These are phyloP conservation scores for Rhodotorula sphaerocarpa DNA, from an alignment of 768 basidiomycete genomes.

Conservation along the genomic window DNA sequence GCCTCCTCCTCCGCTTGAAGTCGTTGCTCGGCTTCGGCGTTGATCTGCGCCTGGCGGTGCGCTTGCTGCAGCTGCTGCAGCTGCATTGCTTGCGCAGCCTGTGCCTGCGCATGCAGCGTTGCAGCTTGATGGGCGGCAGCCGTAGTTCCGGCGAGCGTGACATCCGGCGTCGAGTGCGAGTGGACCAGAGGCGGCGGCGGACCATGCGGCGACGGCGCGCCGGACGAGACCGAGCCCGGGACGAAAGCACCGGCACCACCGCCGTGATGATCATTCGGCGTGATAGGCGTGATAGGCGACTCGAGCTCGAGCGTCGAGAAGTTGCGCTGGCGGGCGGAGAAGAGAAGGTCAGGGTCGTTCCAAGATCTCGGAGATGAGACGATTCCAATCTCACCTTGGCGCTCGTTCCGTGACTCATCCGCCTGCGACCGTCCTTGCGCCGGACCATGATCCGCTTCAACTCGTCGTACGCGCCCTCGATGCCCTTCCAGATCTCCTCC, in stretches of 20 bases:
- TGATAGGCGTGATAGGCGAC: slow-evolving; percentile 12
- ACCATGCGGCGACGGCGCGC: slow-evolving; percentile 3
- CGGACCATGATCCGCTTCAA: slow-evolving; percentile 29
- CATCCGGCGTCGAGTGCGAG: slow-evolving; percentile 25
- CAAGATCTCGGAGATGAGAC: neutral
- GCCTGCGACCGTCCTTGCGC: slow-evolving; percentile 11
- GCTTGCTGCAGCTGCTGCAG: slow-evolving; percentile 9
- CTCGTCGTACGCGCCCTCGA: slow-evolving; percentile 33
- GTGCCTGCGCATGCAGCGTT: slow-evolving; percentile 10
- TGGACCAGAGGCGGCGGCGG: slow-evolving; percentile 19
- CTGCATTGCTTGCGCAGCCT: slow-evolving; percentile 12
- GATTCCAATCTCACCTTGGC: slow-evolving; percentile 4
- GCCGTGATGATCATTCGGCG: neutral
- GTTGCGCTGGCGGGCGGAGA: neutral
- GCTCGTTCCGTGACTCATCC: neutral
- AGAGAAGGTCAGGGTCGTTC: too few relatives aligned
- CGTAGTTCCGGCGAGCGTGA: slow-evolving; percentile 2
- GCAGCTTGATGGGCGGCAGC: slow-evolving; percentile 14
- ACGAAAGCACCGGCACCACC: neutral
- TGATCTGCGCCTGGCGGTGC: neutral
- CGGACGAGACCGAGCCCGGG: too few relatives aligned
- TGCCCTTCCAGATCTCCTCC: slow-evolving; percentile 36
- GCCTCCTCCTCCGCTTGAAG: slow-evolving; percentile 1
- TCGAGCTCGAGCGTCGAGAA: slow-evolving; percentile 31
- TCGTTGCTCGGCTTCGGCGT: slow-evolving; percentile 10